Evolutionary conservation across 495 filamentous ascomycete species (phyloP), one percentile per base, ranked within the genome.

Genomic region (Xylaria nigripes): DNA sequence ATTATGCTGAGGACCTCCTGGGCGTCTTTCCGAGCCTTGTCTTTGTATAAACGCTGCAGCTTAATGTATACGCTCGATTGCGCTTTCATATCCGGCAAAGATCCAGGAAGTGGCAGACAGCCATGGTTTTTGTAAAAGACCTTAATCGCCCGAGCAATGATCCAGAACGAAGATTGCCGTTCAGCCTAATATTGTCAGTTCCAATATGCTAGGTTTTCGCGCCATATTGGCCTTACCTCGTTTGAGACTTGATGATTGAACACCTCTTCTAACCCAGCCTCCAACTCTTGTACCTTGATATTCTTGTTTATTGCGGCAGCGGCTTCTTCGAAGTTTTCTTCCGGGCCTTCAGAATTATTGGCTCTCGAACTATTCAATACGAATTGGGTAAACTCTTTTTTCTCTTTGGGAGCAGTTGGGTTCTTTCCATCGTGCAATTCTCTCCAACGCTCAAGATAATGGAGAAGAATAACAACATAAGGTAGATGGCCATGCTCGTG

Each of bases 261-360:
- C 15, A 98, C 83, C 53, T 90, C 86, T 48, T 79, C 81, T 34
- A 92, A 76, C 9, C 81, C 76, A 44, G 79, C 82, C 52, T 82
- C 80, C 46, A 93, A 69, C 50, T 77, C 80, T 42, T 84, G 81
- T 34, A 48, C 49, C 8, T 65, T 66, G 21, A 97, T 72, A 10
- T 84, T 85, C 70, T 95, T 96, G 53, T 96, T 68, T 1, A 97
- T 90, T 3, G 91, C 91, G 10, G 80, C 84, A 22, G 81, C 83
- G 15, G 93, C 93, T 70, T 99, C 93, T 36, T 96, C 90, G 66
- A 86, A 99, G 67, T 99, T 99, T 74, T 98, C 93, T 67, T 97
- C 93, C 56, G 86, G 87, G 30, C 89, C 91, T 71, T 96, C 91
- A 27, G 90, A 67, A 58, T 82, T 92, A 60, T 84, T 72, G 38